Evolutionary conservation across 2,329 filamentous ascomycete genomes (phyloP).

Genomic region (Dactylella cylindrospora): DNA sequence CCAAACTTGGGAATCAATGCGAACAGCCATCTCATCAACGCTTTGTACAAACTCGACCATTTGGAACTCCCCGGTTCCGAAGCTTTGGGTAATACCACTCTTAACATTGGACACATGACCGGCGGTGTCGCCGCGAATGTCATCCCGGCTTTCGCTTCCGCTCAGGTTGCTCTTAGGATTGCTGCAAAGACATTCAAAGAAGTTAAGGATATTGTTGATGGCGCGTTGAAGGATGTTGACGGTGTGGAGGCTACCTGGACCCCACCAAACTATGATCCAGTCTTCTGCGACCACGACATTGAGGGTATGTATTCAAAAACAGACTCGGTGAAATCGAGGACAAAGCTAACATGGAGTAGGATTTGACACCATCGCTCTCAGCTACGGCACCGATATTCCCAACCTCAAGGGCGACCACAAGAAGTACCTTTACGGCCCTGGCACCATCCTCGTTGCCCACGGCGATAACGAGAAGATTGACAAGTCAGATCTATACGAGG

Average conservation of each 20-base stretch:
- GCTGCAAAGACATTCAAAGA: constrained; percentile 68
- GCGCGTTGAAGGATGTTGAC: constrained; percentile 56
- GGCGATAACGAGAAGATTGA: constrained; percentile 78
- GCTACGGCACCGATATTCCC: constrained; percentile 91
- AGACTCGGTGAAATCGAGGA: too few species aligned
- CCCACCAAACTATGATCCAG: constrained; percentile 64
- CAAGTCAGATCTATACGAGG: constrained; percentile 71
- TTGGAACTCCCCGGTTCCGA: constrained; percentile 73
- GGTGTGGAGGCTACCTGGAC: constrained; percentile 62
- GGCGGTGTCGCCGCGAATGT: constrained; percentile 89
- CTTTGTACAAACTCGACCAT: constrained; percentile 66
- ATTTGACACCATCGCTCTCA: constrained; percentile 80
- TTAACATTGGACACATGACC: constrained; percentile 77
- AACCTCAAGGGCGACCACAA: constrained; percentile 70
- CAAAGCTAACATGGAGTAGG: constrained; percentile 53
- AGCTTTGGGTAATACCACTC: constrained; percentile 80
- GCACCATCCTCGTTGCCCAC: constrained; percentile 79
- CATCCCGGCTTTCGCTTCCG: constrained; percentile 72
- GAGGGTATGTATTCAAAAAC: constrained; percentile 58
- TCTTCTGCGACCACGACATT: constrained; percentile 77
- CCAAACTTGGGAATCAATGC: constrained; percentile 86
- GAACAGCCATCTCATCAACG: constrained; percentile 76
- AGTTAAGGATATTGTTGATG: constrained; percentile 53
- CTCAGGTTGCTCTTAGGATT: constrained; percentile 70
- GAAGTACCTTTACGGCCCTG: constrained; percentile 67